Evolutionary conservation across 192 early-diverging fungal species (phyloP), one percentile per base, ranked within the genome.

Genomic region (Entophlyctis helioformis): DNA sequence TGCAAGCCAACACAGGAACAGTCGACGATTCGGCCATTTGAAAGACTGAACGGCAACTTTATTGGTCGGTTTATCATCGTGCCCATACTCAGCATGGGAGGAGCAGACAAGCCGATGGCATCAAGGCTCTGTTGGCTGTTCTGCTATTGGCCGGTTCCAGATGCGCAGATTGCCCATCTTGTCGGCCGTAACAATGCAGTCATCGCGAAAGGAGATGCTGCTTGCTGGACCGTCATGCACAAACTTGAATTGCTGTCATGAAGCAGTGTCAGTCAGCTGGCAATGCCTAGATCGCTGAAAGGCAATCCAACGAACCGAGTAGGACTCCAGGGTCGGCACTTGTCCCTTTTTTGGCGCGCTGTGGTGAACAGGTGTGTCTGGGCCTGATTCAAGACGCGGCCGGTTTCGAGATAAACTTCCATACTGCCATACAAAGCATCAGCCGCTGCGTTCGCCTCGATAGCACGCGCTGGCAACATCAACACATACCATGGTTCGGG

Each of bases 171-270:
- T 57, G n/a, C 89, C 89, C 7, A 59, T 54, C 12, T 78, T 69
- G 46, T 86, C 85, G 6, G 81, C 73, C 0, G 85, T 86, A 32
- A 88, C 70, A 9, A 92, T 55, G 1, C 76, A 49, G 57, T 86
- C 82, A 31, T 76, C 80, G 1, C 77, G 63, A 49, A 92, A 82
- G 5, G 63, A 59, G 20, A 92, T 42, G 0, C 69, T 66, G 25
- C 65, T 64, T 11, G 87, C 24, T 0, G 85, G 76, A 11, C 76
- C 68, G 13, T 57, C 55, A 48, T 84, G 82, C 8, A 87, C 69
- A 2, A 56, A 57, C 39, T 75, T 79, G 10, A 53, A 50, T 71
- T 71, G 42, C 7, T 9, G 18, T 1, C 2, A 24, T 40, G 13
- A 18, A 37, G 36, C 4, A 10, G n/a, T 3, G 2, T 7, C 16